Conservation (phyloP, 495 filamentous ascomycete species). For the Immersiella caudata region DNA sequence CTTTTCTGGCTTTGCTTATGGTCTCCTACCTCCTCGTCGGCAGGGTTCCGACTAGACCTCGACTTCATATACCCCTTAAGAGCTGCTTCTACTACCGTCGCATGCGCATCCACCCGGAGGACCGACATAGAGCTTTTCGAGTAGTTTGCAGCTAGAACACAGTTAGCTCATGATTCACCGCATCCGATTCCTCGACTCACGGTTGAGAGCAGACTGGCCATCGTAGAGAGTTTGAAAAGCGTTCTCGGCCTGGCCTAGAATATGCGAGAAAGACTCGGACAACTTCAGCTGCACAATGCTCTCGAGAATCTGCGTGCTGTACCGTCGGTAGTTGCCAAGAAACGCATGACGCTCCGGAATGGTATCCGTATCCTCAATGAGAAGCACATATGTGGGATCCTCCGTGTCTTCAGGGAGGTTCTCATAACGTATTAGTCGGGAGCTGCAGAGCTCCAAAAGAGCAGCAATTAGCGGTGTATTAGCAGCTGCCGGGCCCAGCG, state of each 20-base stretch:
- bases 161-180: constrained; percentile 35
- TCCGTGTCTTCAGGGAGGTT: constrained; percentile 76
- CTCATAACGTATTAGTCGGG: constrained; percentile 80
- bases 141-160: constrained; percentile 64
- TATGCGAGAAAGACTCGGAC: constrained; percentile 83
- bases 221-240: constrained; percentile 76
- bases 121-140: constrained; percentile 76
- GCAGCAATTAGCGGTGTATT: constrained; percentile 71
- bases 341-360: constrained; percentile 94
- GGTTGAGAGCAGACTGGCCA: constrained; percentile 66
- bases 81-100: constrained; percentile 86
- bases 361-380: constrained; percentile 92
- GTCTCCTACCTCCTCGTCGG: constrained; percentile 53
- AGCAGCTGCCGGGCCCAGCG: constrained; percentile 63
- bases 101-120: constrained; percentile 83
- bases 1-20: neutral
- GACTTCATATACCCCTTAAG: constrained; percentile 88
- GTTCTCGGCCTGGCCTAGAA: constrained; percentile 73
- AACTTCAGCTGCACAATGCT: constrained; percentile 76
- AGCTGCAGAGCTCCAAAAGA: constrained; percentile 78
- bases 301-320: constrained; percentile 83
- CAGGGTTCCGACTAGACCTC: constrained; percentile 58
- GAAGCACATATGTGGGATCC: constrained; percentile 76
- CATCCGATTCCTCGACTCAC: constrained; percentile 47
- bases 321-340: constrained; percentile 93